phyloP scores from a whole-genome alignment of 1,284 basidiomycete genomes.

The Puccinia sorghi region DNA sequence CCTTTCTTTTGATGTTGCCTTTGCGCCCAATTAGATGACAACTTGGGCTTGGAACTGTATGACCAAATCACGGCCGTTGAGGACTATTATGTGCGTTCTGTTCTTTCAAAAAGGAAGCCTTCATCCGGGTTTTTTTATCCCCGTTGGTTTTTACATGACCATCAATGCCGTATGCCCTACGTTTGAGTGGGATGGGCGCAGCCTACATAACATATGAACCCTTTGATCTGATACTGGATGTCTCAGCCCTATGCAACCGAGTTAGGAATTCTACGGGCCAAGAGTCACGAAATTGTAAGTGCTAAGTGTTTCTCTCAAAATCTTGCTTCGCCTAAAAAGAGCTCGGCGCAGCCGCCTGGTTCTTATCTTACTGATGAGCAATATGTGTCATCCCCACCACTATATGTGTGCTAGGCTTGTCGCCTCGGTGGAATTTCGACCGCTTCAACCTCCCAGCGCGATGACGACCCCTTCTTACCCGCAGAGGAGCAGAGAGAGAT shows the following conservation, averaged over 20 bases:
- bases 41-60: conserved; percentile 36
- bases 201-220: neutral
- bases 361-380: neutral
- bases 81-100: conserved; percentile 45
- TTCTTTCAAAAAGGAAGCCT: neutral
- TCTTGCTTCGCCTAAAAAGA: too few relatives aligned
- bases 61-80: conserved; percentile 40
- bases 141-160: neutral
- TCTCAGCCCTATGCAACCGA: conserved; percentile 44
- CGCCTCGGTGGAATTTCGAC: conserved; percentile 26
- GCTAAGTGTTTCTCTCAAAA: too few relatives aligned
- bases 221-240: neutral
- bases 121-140: too few relatives aligned
- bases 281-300: conserved; percentile 41
- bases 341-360: too few relatives aligned
- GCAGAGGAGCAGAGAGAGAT: neutral
- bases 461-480: neutral
- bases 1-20: neutral
- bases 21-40: conserved; percentile 27
- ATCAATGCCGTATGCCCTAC: neutral
- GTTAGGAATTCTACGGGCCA: conserved; percentile 33
- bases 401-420: conserved; percentile 5
- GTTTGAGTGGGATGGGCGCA: neutral
- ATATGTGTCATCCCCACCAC: too few relatives aligned
- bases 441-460: neutral